Evolutionary conservation across 2,329 filamentous ascomycete species (phyloP), one percentile per base, ranked within the genome.

Genomic region (Cryphonectria nitschkei): DNA sequence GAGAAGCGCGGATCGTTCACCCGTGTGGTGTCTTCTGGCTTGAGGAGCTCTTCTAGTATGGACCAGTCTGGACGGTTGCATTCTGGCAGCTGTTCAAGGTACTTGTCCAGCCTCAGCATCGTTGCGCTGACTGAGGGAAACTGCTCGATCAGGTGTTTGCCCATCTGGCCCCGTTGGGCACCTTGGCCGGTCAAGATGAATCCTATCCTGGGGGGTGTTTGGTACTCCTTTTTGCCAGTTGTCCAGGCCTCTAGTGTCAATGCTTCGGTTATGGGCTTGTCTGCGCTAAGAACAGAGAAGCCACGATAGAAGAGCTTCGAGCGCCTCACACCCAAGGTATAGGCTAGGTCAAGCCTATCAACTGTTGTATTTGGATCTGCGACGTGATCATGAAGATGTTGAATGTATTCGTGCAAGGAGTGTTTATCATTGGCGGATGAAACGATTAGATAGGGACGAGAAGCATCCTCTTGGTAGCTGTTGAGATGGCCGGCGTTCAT

Each of bases 101-200:
- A 16, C 22, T 37, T 26, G 6, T 69, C 68, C 2, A 43, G 54
- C 61, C 22, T 65, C n/a, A 54, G n/a, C n/a, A 69, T 58, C 13
- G 61, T 69, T 11, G 29, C 11, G 3, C 50, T 34, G 26, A 65
- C 52, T 0, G 61, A 46, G 9, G 68, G 61, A 7, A 54, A 6
- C 2, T 32, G 22, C 41, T 69, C 68, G 37, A 69, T 65, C 22
- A 69, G 68, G 6, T 69, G 61, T 11, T 37, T 32, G 26, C 79
- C 80, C 80, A 82, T 81, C 1, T 71, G 46, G 1, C 75, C 68
- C 76, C 76, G 78, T 66, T 81, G 78, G 0, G 78, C 78, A 6
- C 79, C 79, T 63, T 81, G 79, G 3, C 79, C 79, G 1, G 79
- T 80, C 69, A 80, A 80, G 29, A 80, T 73, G 3, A 68, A 68